phyloP scores from a whole-genome alignment of 2,329 filamentous ascomycete genomes.

The Penicillium griseofulvum region DNA sequence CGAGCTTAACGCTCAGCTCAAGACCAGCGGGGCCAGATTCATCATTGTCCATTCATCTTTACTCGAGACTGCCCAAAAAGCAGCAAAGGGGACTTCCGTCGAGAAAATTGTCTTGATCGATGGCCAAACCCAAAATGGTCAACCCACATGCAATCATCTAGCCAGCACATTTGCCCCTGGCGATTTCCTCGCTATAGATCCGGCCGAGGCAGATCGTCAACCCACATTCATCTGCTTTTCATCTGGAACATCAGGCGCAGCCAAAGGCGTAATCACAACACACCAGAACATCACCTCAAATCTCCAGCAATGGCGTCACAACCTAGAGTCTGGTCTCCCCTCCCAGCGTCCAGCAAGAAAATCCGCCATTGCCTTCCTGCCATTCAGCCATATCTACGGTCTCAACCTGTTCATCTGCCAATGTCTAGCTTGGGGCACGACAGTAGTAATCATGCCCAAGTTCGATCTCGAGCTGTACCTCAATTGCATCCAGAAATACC shows the following conservation, averaged over 20 bases:
- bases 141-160: slow-evolving; percentile 17
- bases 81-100: slow-evolving; percentile 15
- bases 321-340: slow-evolving; percentile 8
- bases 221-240: slow-evolving; percentile 23
- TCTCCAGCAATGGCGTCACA: slow-evolving; percentile 19
- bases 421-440: slow-evolving; percentile 15
- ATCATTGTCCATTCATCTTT: slow-evolving; percentile 19
- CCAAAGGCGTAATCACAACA: slow-evolving; percentile 22
- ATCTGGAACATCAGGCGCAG: slow-evolving; percentile 22
- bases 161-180: slow-evolving; percentile 13
- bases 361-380: slow-evolving; percentile 20
- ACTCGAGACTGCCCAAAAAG: slow-evolving; percentile 15
- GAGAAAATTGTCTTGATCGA: slow-evolving; percentile 17
- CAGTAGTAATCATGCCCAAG: slow-evolving; percentile 14
- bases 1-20: slow-evolving; percentile 23
- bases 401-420: slow-evolving; percentile 20
- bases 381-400: slow-evolving; percentile 24
- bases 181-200: slow-evolving; percentile 7
- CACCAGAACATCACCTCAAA: slow-evolving; percentile 22
- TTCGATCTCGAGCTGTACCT: slow-evolving; percentile 21
- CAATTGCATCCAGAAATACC: slow-evolving; percentile 17
- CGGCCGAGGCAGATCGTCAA: slow-evolving; percentile 12
- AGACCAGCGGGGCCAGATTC: slow-evolving; percentile 19
- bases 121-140: slow-evolving; percentile 9
- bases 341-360: slow-evolving; percentile 9